Conservation (phyloP, 352 stramenopile genomes). For the Pythium periplocum region DNA sequence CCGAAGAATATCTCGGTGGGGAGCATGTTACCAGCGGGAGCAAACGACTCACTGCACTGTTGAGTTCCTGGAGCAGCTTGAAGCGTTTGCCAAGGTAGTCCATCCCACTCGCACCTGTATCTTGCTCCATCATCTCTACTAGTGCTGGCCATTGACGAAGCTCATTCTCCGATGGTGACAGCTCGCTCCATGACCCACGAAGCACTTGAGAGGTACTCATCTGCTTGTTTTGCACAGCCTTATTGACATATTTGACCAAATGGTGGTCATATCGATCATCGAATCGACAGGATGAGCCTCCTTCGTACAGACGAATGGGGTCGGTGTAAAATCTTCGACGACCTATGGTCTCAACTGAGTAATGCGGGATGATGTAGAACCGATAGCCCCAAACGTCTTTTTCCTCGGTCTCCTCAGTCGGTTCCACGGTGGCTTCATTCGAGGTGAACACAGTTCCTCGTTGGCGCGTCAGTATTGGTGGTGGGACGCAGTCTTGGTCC, state of each 20-base stretch:
- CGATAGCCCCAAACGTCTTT: slow-evolving; percentile 49
- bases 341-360: slow-evolving; percentile 39
- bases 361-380: slow-evolving; percentile 75
- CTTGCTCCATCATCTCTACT: slow-evolving; percentile 32
- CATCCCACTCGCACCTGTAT: neutral
- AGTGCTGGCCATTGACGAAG: slow-evolving; percentile 66
- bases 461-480: slow-evolving; percentile 2
- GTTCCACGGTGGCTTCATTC: neutral
- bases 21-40: slow-evolving; percentile 40
- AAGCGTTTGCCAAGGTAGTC: slow-evolving; percentile 55
- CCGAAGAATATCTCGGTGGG: slow-evolving; percentile 7
- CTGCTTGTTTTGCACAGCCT: slow-evolving; percentile 38
- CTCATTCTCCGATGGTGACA: slow-evolving; percentile 52
- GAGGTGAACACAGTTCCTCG: too few species aligned
- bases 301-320: slow-evolving; percentile 7
- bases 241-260: slow-evolving; percentile 75
- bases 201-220: slow-evolving; percentile 46
- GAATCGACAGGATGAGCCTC: neutral
- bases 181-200: slow-evolving; percentile 47
- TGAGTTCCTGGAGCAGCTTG: slow-evolving; percentile 74
- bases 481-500: slow-evolving; percentile 13
- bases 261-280: slow-evolving; percentile 50
- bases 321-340: slow-evolving; percentile 42
- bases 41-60: slow-evolving; percentile 47
- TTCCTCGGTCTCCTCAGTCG: neutral